These are phyloP conservation scores for Fragilariopsis cylindrus DNA, from an alignment of 108 stramenopile genomes.

Conservation along the genomic window DNA sequence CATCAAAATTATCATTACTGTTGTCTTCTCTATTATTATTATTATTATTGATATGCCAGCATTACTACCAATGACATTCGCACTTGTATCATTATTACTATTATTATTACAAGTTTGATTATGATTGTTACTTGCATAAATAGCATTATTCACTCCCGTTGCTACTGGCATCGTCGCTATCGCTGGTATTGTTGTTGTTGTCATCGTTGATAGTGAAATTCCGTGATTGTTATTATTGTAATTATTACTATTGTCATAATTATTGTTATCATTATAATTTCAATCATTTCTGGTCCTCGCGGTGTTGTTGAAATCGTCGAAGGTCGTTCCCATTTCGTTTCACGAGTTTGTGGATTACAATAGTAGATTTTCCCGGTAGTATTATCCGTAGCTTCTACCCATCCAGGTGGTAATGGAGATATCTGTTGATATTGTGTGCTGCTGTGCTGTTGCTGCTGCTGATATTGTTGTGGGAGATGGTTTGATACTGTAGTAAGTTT, in stretches of 20 bases:
- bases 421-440: not conserved
- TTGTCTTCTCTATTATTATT: not conserved
- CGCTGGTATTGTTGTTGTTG: not conserved
- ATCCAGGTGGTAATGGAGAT: constrained; percentile 38
- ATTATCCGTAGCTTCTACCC: constrained; percentile 49
- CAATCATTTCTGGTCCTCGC: not conserved
- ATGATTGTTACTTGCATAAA: not conserved
- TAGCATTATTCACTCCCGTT: not conserved
- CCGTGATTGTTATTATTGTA: no score
- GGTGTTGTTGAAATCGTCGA: not conserved
- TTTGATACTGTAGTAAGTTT: not conserved
- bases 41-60: not conserved
- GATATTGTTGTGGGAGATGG: not conserved
- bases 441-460: not conserved
- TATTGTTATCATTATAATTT: not conserved
- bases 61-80: not conserved
- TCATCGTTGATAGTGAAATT: no score
- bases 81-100: constrained; percentile 1
- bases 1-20: not conserved
- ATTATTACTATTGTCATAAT: constrained; percentile 5
- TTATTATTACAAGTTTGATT: not conserved
- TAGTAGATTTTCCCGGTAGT: constrained; percentile 48
- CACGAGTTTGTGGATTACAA: constrained; percentile 40
- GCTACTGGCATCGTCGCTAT: constrained; percentile 7
- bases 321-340: constrained; percentile 62